Percentiles rank a stretch among this genome's conserved stretches.
These are phyloP conservation scores for Pelargonium myrrhifolium DNA, from an alignment of 441 rosid species.

Conservation along the genomic window DNA sequence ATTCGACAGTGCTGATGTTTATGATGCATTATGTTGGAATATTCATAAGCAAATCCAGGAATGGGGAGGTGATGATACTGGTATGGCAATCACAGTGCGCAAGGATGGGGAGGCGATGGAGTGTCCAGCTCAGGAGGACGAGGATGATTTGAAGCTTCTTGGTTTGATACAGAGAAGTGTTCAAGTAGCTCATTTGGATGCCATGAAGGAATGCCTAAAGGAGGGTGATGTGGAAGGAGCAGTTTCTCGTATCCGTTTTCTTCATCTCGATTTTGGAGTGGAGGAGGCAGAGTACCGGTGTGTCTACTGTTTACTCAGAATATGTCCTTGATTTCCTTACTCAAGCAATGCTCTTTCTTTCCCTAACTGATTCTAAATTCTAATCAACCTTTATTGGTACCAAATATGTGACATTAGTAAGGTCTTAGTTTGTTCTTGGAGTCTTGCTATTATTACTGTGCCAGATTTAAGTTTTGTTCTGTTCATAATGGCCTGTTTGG, in stretches of 20 bases:
- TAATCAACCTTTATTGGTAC: background rate
- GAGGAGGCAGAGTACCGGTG: conserved; percentile 68
- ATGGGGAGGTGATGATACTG: conserved; percentile 30
- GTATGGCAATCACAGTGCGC: conserved; percentile 37
- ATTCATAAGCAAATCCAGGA: conserved; percentile 55
- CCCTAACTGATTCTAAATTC: background rate
- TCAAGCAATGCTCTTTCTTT: background rate
- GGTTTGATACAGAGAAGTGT: conserved; percentile 45
- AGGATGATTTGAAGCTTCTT: conserved; percentile 45
- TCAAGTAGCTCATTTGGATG: conserved; percentile 73
- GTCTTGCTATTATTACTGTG: background rate
- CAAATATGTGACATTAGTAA: background rate
- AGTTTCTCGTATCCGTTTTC: conserved; percentile 51
- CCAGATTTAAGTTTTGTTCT: background rate
- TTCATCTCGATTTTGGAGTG: conserved; percentile 58
- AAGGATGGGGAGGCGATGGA: conserved; percentile 25
- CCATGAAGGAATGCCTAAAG: conserved; percentile 37
- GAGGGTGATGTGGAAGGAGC: conserved; percentile 54
- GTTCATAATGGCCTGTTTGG: background rate
- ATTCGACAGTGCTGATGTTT: conserved; percentile 56
- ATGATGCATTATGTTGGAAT: conserved; percentile 63
- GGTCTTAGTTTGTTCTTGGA: background rate
- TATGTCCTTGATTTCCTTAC: background rate
- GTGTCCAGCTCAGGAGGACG: conserved; percentile 24
- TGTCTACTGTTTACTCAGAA: conserved; percentile 14